phyloP scores from a whole-genome alignment of 495 filamentous ascomycete genomes.

The Aspergillus nidulans region DNA sequence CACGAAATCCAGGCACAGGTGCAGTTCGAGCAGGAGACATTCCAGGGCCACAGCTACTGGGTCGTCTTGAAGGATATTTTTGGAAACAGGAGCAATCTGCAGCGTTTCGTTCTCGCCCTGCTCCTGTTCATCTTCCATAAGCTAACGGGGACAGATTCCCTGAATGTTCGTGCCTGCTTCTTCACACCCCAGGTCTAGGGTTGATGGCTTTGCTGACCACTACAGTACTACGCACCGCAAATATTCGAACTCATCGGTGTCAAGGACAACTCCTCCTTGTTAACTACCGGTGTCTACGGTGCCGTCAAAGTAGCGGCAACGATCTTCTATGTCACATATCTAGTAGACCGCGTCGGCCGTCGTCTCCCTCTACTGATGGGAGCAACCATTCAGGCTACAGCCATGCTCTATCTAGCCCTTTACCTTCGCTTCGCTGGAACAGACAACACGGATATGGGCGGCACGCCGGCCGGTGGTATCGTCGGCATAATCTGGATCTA shows the following conservation, averaged over 20 bases:
- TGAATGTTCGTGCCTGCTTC: slow-evolving; percentile 21
- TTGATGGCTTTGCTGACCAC: slow-evolving; percentile 2
- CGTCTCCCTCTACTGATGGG: slow-evolving; percentile 55
- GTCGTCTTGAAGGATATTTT: slow-evolving; percentile 26
- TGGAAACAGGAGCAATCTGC: slow-evolving; percentile 19
- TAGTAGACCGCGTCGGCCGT: slow-evolving; percentile 51
- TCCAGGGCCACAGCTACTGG: slow-evolving; percentile 23
- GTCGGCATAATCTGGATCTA: slow-evolving; percentile 62
- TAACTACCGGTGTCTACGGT: slow-evolving; percentile 42
- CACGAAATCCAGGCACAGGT: slow-evolving; percentile 25
- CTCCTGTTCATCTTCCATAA: slow-evolving; percentile 40
- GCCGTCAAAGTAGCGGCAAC: slow-evolving; percentile 47
- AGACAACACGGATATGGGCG: slow-evolving; percentile 35
- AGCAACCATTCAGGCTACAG: slow-evolving; percentile 56
- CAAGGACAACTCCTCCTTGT: slow-evolving; percentile 26
- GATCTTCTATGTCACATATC: slow-evolving; percentile 51
- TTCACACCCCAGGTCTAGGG: neutral
- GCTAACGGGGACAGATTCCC: slow-evolving; percentile 36
- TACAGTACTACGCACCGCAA: slow-evolving; percentile 37
- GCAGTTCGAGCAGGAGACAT: slow-evolving; percentile 23
- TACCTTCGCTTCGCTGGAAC: slow-evolving; percentile 46
- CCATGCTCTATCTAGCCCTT: slow-evolving; percentile 66
- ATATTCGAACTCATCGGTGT: slow-evolving; percentile 41
- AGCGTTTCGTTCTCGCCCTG: slow-evolving; percentile 28
- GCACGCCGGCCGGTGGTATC: slow-evolving; percentile 40